Base-by-base conservation (phyloP, 148 eudicot species). In the Mesembryanthemum crystallinum region DNA sequence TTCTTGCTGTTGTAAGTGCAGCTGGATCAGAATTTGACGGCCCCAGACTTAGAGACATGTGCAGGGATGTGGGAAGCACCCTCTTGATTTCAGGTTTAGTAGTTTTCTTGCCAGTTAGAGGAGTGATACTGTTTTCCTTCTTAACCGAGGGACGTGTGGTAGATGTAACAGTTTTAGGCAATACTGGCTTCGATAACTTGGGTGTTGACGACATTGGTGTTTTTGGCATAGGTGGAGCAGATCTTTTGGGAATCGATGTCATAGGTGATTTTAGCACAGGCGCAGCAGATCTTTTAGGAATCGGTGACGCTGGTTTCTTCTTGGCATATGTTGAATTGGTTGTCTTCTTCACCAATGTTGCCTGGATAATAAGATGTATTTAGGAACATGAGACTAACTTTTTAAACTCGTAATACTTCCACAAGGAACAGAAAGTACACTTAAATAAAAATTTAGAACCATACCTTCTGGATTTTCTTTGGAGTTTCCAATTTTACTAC, bases 1-100 rank as follows among this genome's bases (percentile, higher is more conserved):
- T 87, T 71, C 97, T 85, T 73, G 83, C 80, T 64, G 82, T 80
- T 28, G 85, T 57, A 61, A 78, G 64, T 39, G 78, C 68, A 61
- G 76, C 81, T 45, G 84, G 72, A 70, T 77, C 86, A 49, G 86
- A 72, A 79, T 82, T 87, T 67, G 88, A 52, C 13, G 90, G 80
- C 58, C 74, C 89, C 52, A 80, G 74, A 77, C 83, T 88, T 37
- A 89, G 81, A 73, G 99, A 96, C 89, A 85, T 91, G 80, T 92
- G 90, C 73, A 91, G 76, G 25, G 97, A 87, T 69, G 89, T 79
- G 42, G 99, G 87, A 65, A 83, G 69, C 14, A 73, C 32, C 82
- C 77, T 83, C 79, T 73, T 85, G 81, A 72, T 88, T 79, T 87
- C 87, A 67, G 79, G 85, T 43, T 57, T 58, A 33, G 78, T 49